Percentiles rank a stretch among this genome's conserved stretches.
These are phyloP conservation scores for Thuidium tamariscinum DNA, from an alignment of 225 moss, liverwort and hornwort species.

Conservation along the genomic window DNA sequence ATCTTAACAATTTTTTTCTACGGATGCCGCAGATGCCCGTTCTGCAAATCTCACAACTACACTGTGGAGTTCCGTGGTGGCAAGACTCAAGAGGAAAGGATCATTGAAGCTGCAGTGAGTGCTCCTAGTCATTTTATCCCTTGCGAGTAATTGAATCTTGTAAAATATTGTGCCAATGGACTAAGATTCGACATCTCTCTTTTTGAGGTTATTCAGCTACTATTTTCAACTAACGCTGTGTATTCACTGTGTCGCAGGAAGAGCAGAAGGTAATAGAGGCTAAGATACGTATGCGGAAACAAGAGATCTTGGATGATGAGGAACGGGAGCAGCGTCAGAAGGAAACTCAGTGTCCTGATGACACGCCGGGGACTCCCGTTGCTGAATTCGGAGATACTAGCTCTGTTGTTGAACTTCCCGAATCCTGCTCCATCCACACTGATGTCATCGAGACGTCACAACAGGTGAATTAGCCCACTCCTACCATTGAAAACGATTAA, in stretches of 20 bases:
- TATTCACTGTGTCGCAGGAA: slow-evolving; percentile 9
- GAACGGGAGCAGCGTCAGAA: slow-evolving; percentile 22
- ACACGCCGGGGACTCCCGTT: neutral
- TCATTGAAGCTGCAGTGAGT: slow-evolving; percentile 48
- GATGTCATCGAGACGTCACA: neutral
- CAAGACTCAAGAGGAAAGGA: slow-evolving; percentile 44
- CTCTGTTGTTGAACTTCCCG: neutral
- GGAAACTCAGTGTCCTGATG: neutral
- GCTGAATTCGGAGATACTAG: neutral
- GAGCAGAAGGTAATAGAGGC: slow-evolving; percentile 59
- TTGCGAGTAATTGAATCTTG: neutral
- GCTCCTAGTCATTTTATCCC: neutral
- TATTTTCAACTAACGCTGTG: neutral
- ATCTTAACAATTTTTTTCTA: neutral
- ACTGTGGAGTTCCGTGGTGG: slow-evolving; percentile 44
- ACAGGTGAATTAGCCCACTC: slow-evolving; percentile 22
- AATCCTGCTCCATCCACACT: neutral
- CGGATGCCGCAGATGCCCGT: slow-evolving; percentile 29
- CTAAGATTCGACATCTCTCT: neutral
- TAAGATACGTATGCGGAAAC: slow-evolving; percentile 52
- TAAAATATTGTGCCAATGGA: neutral
- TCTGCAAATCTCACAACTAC: slow-evolving; percentile 54
- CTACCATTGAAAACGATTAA: neutral
- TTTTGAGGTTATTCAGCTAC: neutral
- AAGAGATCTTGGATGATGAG: slow-evolving; percentile 45